Base-by-base conservation (phyloP, 2,329 filamentous ascomycete genomes). In the Pseudogymnoascus sp. region DNA sequence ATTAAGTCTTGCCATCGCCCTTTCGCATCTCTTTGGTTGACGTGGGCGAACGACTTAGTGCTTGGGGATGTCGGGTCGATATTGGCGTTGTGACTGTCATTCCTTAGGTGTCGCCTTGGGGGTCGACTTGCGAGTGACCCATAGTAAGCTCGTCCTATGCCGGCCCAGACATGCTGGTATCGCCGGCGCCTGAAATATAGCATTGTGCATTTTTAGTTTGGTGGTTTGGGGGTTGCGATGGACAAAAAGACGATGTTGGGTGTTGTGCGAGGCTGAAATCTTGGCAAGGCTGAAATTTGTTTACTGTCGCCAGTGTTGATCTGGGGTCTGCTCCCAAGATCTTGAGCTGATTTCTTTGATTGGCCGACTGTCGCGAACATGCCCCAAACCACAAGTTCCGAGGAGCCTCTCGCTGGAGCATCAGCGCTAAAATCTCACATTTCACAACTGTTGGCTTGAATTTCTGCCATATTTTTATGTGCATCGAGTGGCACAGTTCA, bases 341-440 rank as follows among this genome's bases (percentile, higher is more conserved):
- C 8, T 31, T 31, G 28, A 31, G 28, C 28, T 31, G 8, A 9
- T 31, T 31, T 31, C 28, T 31, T 31, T 31, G 8, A 31, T 31
- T 31, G 28, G 28, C 28, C 28, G 28, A 11, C 28, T 31, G 28
- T 31, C 28, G 28, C 28, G 28, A 31, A 11, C 28, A 31, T 31
- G 28, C 28, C 28, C 25, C 25, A 28, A 28, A 28, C 25, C 28
- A 31, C 14, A 16, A 31, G 14, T 31, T 16, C 1, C 46, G n/a
- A 7, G 46, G 23, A 31, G 23, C 14, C 8, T 12, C 28, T 28
- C 23, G 23, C n/a, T 53, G 25, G 14, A 53, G 42, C 23, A 53
- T 53, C 46, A 53, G 25, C 46, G 23, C 46, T 53, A 53, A 53
- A 53, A 31, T 53, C 46, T 53, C n/a, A 53, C 46, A 53, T 53